These are phyloP conservation scores for Fusarium brevicatenulatum DNA, from an alignment of 2,329 filamentous ascomycete species.

Conservation along the genomic window DNA sequence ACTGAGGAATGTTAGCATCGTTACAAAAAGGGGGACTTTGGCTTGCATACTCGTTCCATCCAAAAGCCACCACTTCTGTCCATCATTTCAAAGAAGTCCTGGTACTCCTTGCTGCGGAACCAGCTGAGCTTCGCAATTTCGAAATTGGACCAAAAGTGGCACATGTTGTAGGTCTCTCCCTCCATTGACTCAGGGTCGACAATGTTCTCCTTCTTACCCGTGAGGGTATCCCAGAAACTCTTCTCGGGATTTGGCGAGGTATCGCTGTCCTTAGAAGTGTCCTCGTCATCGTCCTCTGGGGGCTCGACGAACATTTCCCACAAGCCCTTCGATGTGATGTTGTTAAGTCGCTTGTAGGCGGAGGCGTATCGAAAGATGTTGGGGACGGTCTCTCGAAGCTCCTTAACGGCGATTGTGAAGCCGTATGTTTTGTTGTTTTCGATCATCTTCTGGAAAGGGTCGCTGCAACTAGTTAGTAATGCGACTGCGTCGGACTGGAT, in stretches of 20 bases:
- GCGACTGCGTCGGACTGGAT: not conserved
- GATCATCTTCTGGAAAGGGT: constrained; percentile 96
- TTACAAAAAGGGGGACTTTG: not conserved
- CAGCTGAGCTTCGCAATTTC: constrained; percentile 95
- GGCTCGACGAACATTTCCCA: constrained; percentile 99
- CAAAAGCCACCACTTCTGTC: constrained; percentile 97
- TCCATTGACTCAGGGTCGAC: constrained; percentile 96
- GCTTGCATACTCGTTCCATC: constrained; percentile 85
- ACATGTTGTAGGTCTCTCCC: constrained; percentile 99
- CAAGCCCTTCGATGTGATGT: constrained; percentile 87
- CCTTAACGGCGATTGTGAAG: constrained; percentile 98
- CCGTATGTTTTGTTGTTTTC: constrained; percentile 96
- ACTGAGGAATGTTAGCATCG: constrained; percentile 64
- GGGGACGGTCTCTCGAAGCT: constrained; percentile 95
- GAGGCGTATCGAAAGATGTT: constrained; percentile 99
- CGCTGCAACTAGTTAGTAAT: constrained; percentile 60
- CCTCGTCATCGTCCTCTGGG: constrained; percentile 69
- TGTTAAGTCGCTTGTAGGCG: constrained; percentile 93
- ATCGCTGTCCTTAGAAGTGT: constrained; percentile 70
- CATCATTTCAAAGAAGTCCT: constrained; percentile 99
- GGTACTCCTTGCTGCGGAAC: constrained; percentile 97
- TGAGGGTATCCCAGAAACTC: constrained; percentile 79
- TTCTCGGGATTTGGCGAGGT: constrained; percentile 77
- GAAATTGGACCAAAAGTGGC: constrained; percentile 99
- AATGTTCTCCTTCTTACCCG: constrained; percentile 75